Percentiles rank a stretch among this genome's conserved stretches.
Conservation (phyloP, 2,329 filamentous ascomycete species). For the Fusarium sp. region DNA sequence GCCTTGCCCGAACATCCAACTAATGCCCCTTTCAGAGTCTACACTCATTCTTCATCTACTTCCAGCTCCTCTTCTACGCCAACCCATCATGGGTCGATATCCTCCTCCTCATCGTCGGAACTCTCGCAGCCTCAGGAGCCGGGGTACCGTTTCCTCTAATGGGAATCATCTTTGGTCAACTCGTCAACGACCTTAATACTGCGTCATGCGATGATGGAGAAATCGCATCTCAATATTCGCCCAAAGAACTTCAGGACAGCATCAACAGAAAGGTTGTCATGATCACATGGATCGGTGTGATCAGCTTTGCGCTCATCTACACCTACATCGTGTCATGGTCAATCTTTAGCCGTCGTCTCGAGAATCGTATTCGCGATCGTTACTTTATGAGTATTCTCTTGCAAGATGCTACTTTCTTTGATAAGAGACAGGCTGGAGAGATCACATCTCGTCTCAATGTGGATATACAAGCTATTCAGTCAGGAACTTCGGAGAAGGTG, state of each 20-base stretch:
- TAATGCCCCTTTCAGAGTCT: constrained; percentile 25
- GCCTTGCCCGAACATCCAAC: background rate
- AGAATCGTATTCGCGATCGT: constrained; percentile 68
- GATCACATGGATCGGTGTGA: constrained; percentile 72
- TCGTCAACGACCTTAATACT: constrained; percentile 69
- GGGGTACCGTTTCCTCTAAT: constrained; percentile 72
- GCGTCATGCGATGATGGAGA: constrained; percentile 59
- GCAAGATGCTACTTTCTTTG: constrained; percentile 72
- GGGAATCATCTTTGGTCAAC: constrained; percentile 71
- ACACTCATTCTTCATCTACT: constrained; percentile 50
- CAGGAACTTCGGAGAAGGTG: constrained; percentile 76
- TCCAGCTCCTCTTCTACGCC: constrained; percentile 57
- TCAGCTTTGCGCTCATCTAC: constrained; percentile 72
- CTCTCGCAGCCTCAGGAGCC: constrained; percentile 61
- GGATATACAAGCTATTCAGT: constrained; percentile 73
- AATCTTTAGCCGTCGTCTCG: constrained; percentile 70
- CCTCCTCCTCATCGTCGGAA: constrained; percentile 54
- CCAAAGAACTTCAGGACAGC: constrained; percentile 49
- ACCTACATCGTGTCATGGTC: constrained; percentile 71
- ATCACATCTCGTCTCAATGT: constrained; percentile 70
- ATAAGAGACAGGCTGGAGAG: constrained; percentile 69
- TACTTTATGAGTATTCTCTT: constrained; percentile 68
- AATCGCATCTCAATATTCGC: constrained; percentile 33
- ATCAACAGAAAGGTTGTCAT: constrained; percentile 68
- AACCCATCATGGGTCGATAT: constrained; percentile 56